Percentiles rank a stretch among this genome's conserved stretches.
Conservation (phyloP, 2,329 filamentous ascomycete species). For the Curvularia sp. region DNA sequence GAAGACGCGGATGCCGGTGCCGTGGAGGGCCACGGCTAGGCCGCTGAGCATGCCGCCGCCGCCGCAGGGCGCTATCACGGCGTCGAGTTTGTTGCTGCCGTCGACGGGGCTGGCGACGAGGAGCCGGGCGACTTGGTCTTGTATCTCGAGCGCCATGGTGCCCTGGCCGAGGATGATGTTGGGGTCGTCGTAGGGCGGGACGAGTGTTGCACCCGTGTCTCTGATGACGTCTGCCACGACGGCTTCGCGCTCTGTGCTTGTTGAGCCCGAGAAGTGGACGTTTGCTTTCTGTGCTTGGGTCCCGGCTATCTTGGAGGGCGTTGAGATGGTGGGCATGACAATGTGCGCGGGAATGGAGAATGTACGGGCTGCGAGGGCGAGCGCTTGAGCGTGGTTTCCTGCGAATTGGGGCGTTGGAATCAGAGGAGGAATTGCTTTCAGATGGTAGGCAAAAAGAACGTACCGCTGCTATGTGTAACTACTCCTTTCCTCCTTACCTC, state of each 20-base stretch:
- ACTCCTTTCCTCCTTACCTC: constrained; percentile 69
- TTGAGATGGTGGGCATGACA: constrained; percentile 88
- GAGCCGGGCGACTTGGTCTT: constrained; percentile 71
- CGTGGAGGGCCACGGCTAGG: constrained; percentile 76
- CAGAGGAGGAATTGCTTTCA: not conserved
- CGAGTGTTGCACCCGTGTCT: constrained; percentile 76
- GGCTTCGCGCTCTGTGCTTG: constrained; percentile 80
- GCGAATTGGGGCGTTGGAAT: not conserved
- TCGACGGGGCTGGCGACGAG: constrained; percentile 51
- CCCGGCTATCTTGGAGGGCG: constrained; percentile 84
- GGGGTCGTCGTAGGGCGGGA: constrained; percentile 92
- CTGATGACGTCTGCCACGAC: constrained; percentile 72
- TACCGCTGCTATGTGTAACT: constrained; percentile 88
- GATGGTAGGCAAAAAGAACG: constrained; percentile 12
- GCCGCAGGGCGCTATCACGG: constrained; percentile 79
- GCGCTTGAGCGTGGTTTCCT: constrained; percentile 96
- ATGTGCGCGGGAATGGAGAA: constrained; percentile 81
- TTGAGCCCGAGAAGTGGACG: constrained; percentile 83
- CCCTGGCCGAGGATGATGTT: constrained; percentile 93
- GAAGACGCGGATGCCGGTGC: constrained; percentile 78
- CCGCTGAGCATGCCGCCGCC: constrained; percentile 89
- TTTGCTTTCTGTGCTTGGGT: constrained; percentile 79
- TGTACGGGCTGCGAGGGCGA: constrained; percentile 81
- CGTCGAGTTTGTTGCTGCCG: constrained; percentile 49
- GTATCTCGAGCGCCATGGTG: constrained; percentile 84